Evolutionary conservation across 345 rosid species (phyloP).

Genomic region (Sonneratia alba): DNA sequence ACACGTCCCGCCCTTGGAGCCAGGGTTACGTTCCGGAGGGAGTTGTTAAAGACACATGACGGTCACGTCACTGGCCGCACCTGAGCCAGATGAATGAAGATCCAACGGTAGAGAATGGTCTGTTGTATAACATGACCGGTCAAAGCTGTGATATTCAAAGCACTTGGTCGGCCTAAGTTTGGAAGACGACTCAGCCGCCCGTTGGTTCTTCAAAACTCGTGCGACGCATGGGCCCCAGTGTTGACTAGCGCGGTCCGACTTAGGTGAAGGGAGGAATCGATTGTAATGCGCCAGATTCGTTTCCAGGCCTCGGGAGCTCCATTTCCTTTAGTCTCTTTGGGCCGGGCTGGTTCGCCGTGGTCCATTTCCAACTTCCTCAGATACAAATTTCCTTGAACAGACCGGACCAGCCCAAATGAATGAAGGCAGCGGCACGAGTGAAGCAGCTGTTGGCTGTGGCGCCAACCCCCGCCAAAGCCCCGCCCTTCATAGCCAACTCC

Average conservation of each 20-base stretch:
- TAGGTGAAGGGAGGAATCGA: too few relatives aligned
- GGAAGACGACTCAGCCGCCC: conserved; percentile 1
- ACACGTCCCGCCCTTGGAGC: not conserved
- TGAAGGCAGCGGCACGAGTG: conserved; percentile 6
- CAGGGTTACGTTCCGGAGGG: not conserved
- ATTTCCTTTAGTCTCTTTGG: not conserved
- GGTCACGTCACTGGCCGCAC: not conserved
- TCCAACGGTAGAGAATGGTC: not conserved
- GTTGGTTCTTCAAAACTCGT: too few relatives aligned
- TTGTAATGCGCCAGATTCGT: too few relatives aligned
- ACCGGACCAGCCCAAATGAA: conserved; percentile 4
- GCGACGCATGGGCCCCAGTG: too few relatives aligned
- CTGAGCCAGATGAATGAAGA: not conserved
- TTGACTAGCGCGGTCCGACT: too few relatives aligned
- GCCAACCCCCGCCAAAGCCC: not conserved
- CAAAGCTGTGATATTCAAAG: not conserved
- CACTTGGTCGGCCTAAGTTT: not conserved
- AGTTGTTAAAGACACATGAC: not conserved
- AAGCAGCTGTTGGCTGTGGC: not conserved
- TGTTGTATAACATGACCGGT: not conserved
- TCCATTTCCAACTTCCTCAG: not conserved
- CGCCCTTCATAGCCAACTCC: conserved; percentile 14
- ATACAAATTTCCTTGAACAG: not conserved
- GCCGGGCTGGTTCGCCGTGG: not conserved
- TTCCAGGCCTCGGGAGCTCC: too few relatives aligned